Conservation (phyloP, 1,284 basidiomycete species). For the Ceratobasidium sp. region DNA sequence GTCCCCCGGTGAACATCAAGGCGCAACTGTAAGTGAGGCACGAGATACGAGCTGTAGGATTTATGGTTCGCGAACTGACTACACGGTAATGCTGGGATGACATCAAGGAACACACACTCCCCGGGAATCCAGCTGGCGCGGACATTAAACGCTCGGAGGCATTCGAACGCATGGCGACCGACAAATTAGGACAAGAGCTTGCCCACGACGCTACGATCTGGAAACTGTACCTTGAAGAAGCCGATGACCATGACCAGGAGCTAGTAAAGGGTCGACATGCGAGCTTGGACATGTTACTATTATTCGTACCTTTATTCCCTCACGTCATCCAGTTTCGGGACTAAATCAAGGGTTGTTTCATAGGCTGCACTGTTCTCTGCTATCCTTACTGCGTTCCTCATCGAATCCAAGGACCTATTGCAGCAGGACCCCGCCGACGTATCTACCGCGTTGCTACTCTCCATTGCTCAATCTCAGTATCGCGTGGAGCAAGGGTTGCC, state of each 20-base stretch:
- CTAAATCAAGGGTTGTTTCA: not conserved
- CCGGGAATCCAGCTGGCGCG: not conserved
- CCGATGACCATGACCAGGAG: slow-evolving; percentile 20
- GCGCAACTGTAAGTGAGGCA: not conserved
- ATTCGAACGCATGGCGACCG: not conserved
- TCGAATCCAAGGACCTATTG: slow-evolving; percentile 20
- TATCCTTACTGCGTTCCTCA: slow-evolving; percentile 34
- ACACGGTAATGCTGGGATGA: not conserved
- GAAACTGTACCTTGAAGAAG: slow-evolving; percentile 16
- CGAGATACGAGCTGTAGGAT: not conserved
- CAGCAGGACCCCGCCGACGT: slow-evolving; percentile 11
- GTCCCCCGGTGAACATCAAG: not conserved
- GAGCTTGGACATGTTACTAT: slow-evolving; percentile 23
- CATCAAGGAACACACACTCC: not conserved
- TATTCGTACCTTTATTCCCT: not conserved
- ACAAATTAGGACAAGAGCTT: slow-evolving; percentile 24
- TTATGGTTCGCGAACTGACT: not conserved
- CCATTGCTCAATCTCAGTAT: slow-evolving; percentile 5
- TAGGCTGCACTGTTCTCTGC: slow-evolving; percentile 42
- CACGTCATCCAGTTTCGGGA: not conserved
- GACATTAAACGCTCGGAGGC: not conserved
- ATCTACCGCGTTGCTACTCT: not conserved
- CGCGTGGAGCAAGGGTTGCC: slow-evolving; percentile 5
- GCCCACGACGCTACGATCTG: slow-evolving; percentile 14
- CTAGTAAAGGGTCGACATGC: slow-evolving; percentile 14